Evolutionary conservation across 2,329 filamentous ascomycete genomes (phyloP), one percentile per base, ranked within the genome.

Genomic region (Botrytis squamosa): DNA sequence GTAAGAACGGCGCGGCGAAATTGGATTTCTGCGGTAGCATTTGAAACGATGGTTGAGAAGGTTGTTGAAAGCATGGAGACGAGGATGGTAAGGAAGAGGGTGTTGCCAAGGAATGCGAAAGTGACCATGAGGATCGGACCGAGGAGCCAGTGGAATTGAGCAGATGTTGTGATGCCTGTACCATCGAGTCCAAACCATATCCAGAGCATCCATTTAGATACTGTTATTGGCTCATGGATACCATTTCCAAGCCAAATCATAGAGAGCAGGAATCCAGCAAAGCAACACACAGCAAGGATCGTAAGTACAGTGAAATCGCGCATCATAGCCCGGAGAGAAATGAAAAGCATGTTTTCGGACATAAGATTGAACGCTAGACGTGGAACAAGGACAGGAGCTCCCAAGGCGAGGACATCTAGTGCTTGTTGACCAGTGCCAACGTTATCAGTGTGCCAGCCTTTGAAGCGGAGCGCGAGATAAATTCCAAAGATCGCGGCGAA

Each of bases 131-230:
- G 84, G 3, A 89, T 86, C 0, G 93, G 93, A 0, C 93, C 93
- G 1, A 96, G 85, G n/a, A 94, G 83, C 85, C 89, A 89, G 83
- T 97, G 93, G 79, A 96, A 93, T 73, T 93, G 89, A 36, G 88
- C 86, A 78, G 87, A 87, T 74, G 86, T 84, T 75, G 87, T 83
- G 52, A 89, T 87, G 2, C 87, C 57, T 83, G 75, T 80, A 7
- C 77, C 93, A 78, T 96, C 93, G 2, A 97, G 88, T 3, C 93
- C 93, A 80, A 97, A 96, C 93, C 93, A 97, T 76, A 97, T 95
- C 88, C 92, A 96, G 2, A 96, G 88, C 93, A 97, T 95, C 93
- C 93, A 97, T 82, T 95, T 94, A 63, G 90, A 90, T 75, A 96
- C 94, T 1, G 91, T 93, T 82, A 92, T 83, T 7, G 90, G 82